Base-by-base conservation (phyloP, 2,329 filamentous ascomycete species). In the Pseudodiploospora longispora region DNA sequence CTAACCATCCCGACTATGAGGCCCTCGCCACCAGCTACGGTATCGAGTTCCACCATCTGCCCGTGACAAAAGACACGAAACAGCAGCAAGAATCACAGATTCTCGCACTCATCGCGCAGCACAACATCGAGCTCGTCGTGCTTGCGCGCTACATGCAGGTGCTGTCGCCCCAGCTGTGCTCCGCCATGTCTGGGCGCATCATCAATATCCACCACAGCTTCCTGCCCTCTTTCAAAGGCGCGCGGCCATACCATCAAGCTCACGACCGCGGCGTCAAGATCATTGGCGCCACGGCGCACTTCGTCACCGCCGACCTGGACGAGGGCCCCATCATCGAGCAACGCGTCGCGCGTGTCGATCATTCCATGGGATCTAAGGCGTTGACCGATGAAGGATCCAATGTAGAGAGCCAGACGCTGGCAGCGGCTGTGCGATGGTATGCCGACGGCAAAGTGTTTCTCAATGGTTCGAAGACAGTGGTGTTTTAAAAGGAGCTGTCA, bases 161-260 rank as follows among this genome's bases (percentile, higher is more conserved):
- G 30, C 74, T 93, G 8, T 85, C 81, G 27, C 85, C 85, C 0
- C 76, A 67, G 6, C 71, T 93, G 35, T 93, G 87, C 69, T 68
- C 74, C 46, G 85, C 79, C 55, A 90, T 93, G 85, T 84, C 80
- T 41, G 87, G 87, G 47, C 82, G 80, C 61, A 93, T 93, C 68
- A 91, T 93, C 82, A 93, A 93, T 69, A 48, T 93, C 65, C 87
- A 93, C 69, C 87, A 93, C 69, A 84, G 78, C 54, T 93, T 93
- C 77, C 64, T 93, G 73, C 87, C 87, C 0, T 83, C 77, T 7
- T 93, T 93, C 78, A 93, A 93, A 74, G 87, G 87, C 49, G 87
- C 87, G 30, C 88, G 87, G 67, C 87, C 87, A 3, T 93, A 93
- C 66, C 87, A 91, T 65, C 87, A 93, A 71, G 87, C 87, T 6